phyloP scores from a whole-genome alignment of 148 eudicot species.

The Fagopyrum esculentum region DNA sequence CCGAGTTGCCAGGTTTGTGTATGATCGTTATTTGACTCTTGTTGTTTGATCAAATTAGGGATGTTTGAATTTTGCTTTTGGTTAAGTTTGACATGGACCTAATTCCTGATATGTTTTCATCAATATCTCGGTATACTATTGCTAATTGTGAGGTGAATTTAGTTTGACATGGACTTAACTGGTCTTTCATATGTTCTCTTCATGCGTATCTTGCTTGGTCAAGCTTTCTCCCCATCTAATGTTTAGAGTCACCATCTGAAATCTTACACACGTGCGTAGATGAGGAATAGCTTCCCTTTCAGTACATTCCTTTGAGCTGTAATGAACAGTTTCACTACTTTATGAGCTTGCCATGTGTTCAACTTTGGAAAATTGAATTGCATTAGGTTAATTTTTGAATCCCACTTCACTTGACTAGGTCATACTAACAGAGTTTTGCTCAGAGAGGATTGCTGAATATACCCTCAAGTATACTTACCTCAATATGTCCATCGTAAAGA shows the following conservation, averaged over 20 bases:
- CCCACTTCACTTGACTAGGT: slow-evolving; percentile 21
- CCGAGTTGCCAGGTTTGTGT: not conserved
- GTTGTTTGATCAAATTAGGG: not conserved
- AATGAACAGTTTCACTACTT: not conserved
- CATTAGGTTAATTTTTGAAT: not conserved
- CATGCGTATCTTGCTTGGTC: not conserved
- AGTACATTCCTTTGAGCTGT: not conserved
- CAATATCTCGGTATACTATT: not conserved
- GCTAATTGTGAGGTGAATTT: not conserved
- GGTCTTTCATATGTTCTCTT: not conserved
- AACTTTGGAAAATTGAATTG: not conserved
- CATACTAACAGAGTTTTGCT: slow-evolving; percentile 30
- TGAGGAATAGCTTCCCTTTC: not conserved
- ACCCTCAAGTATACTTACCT: slow-evolving; percentile 32
- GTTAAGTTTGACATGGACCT: not conserved
- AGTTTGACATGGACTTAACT: not conserved
- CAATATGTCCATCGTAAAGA: slow-evolving; percentile 11
- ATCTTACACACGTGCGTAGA: not conserved
- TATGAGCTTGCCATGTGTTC: not conserved
- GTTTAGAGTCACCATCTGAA: not conserved
- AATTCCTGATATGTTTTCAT: not conserved
- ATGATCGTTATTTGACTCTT: not conserved
- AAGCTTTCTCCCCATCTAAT: not conserved
- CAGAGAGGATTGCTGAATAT: no score
- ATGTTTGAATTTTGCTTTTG: not conserved